A percentile compares a stretch with the other conserved stretches of the same genome.
phyloP scores from a whole-genome alignment of 352 stramenopile species.

The Phytophthora gonapodyides region DNA sequence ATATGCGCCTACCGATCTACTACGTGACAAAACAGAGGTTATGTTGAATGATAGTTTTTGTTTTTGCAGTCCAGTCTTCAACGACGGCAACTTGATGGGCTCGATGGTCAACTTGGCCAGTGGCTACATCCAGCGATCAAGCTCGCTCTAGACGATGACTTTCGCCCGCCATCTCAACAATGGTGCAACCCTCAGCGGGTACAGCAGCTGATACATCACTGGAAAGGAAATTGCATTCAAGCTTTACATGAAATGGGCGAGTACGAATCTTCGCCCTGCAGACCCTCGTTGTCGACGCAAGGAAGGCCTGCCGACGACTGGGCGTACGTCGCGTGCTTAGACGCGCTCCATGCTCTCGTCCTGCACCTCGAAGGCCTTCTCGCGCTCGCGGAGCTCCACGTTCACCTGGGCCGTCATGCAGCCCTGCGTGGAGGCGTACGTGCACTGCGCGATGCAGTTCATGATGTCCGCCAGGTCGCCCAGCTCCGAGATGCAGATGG shows the following conservation, averaged over 20 bases:
- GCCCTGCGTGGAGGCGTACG: slow-evolving; percentile 90
- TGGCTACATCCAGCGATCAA: too few relatives aligned
- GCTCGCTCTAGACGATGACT: too few relatives aligned
- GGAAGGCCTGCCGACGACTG: neutral
- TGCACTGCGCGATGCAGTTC: slow-evolving; percentile 90
- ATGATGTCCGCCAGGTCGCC: slow-evolving; percentile 80
- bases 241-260: slow-evolving; percentile 13
- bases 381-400: slow-evolving; percentile 90
- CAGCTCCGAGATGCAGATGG: slow-evolving; percentile 72
- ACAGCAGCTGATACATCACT: slow-evolving; percentile 18
- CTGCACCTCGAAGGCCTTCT: slow-evolving; percentile 47
- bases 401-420: slow-evolving; percentile 96
- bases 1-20: too few relatives aligned
- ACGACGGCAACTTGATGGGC: too few relatives aligned
- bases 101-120: too few relatives aligned
- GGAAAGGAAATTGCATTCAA: slow-evolving; percentile 26
- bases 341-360: slow-evolving; percentile 76
- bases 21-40: slow-evolving; percentile 2
- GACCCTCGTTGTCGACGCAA: slow-evolving; percentile 9
- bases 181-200: too few relatives aligned
- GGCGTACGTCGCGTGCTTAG: slow-evolving; percentile 24
- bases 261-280: slow-evolving; percentile 11
- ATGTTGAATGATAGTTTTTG: too few relatives aligned
- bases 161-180: too few relatives aligned
- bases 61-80: too few relatives aligned